phyloP scores from a whole-genome alignment of 768 basidiomycete genomes.

The Tulasnella sp. region DNA sequence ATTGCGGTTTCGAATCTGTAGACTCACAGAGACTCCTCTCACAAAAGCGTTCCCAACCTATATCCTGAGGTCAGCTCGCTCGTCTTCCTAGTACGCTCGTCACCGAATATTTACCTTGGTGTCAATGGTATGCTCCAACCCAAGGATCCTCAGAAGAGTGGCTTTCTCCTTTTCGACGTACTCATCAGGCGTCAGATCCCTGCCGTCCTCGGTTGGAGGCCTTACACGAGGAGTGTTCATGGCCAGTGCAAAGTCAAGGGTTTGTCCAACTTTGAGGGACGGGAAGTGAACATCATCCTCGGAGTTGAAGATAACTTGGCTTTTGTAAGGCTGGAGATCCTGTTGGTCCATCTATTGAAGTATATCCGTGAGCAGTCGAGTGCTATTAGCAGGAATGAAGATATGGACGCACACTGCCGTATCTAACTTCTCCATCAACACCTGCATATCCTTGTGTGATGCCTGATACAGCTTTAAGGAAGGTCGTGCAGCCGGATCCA shows the following conservation, averaged over 20 bases:
- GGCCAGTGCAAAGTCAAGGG: conserved; percentile 40
- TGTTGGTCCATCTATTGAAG: neutral
- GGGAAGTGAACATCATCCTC: conserved; percentile 85
- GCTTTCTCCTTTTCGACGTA: conserved; percentile 24
- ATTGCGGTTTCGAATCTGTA: too few relatives aligned
- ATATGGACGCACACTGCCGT: conserved; percentile 34
- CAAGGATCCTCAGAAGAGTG: conserved; percentile 29
- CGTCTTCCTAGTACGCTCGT: conserved; percentile 43
- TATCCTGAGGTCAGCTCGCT: conserved; percentile 27
- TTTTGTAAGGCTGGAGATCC: conserved; percentile 24
- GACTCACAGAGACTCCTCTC: conserved; percentile 29
- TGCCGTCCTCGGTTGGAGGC: conserved; percentile 22
- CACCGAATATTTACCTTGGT: conserved; percentile 31
- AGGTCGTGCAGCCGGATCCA: conserved; percentile 73
- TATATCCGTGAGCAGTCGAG: conserved; percentile 41
- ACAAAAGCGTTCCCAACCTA: conserved; percentile 33
- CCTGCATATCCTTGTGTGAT: conserved; percentile 55
- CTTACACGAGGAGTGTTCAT: conserved; percentile 26
- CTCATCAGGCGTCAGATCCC: conserved; percentile 20
- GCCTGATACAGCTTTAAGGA: conserved; percentile 75
- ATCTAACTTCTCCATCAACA: conserved; percentile 60
- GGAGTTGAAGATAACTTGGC: conserved; percentile 71
- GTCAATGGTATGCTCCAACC: conserved; percentile 29
- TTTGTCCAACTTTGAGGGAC: conserved; percentile 69
- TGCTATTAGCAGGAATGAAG: conserved; percentile 45